Evolutionary conservation across 1,284 basidiomycete genomes (phyloP), one percentile per base, ranked within the genome.

Genomic region (Ceratobasidium sp.): DNA sequence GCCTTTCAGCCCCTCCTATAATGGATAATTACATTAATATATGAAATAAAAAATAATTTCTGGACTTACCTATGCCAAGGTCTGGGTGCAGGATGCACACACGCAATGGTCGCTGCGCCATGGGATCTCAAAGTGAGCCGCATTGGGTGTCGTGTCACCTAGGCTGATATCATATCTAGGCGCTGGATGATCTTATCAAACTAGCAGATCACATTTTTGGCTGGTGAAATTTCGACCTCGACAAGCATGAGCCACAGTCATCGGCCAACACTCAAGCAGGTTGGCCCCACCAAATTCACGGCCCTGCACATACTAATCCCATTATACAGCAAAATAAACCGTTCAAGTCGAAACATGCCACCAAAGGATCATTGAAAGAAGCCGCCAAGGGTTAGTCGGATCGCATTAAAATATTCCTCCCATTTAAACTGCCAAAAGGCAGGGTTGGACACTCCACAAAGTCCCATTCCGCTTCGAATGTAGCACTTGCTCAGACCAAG

Each of bases 31-130:
- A 60, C 21, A 71, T n/a, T n/a, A n/a, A n/a, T n/a, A n/a, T n/a
- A n/a, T n/a, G n/a, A n/a, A n/a, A n/a, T n/a, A n/a, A n/a, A n/a
- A n/a, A n/a, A n/a, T n/a, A n/a, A n/a, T n/a, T n/a, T n/a, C n/a
- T n/a, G n/a, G n/a, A n/a, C n/a, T n/a, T 76, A 93, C 96, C 96
- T 69, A 98, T 97, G 62, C 96, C 96, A 3, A 98, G 85, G 83
- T 98, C 96, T 28, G 96, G 96, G 80, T 98, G 96, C 71, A 98
- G 85, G 81, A 98, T 96, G 2, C 92, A 95, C 74, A 98, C 85
- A 16, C 85, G 76, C 53, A 86, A 64, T n/a, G 71, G 50, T 32
- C 57, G 57, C 55, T 28, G 55, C 41, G 60, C 14, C 60, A 62
- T 62, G 16, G 16, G 45, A 32, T 23, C 30, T 48, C 16, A 48